Evolutionary conservation across 108 stramenopile species (phyloP).

Genomic region (Fragilariopsis cylindrus): DNA sequence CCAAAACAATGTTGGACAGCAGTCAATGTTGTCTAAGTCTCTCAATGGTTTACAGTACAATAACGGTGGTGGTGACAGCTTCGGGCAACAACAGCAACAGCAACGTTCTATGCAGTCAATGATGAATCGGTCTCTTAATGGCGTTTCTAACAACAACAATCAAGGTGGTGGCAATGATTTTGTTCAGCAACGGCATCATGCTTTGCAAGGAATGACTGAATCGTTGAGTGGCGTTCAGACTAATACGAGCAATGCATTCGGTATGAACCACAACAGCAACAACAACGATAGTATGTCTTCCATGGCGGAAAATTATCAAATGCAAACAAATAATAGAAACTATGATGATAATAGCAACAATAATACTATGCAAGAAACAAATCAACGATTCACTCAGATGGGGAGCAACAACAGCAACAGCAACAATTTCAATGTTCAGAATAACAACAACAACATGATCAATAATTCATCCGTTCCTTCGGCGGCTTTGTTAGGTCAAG

Average conservation of each 20-base stretch:
- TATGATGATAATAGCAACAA: background rate
- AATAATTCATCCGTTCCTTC: constrained; percentile 10
- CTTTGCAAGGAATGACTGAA: constrained; percentile 9
- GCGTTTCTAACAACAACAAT: background rate
- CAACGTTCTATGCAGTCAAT: background rate
- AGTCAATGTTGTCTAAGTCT: background rate
- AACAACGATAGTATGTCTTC: background rate
- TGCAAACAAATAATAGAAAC: background rate
- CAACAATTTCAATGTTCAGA: background rate
- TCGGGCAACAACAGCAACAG: background rate
- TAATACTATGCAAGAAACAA: background rate
- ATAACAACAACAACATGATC: background rate
- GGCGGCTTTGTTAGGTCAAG: constrained; percentile 5
- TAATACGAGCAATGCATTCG: background rate
- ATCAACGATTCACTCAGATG: background rate
- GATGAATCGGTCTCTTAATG: background rate
- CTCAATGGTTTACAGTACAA: background rate
- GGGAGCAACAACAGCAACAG: background rate
- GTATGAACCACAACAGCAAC: background rate
- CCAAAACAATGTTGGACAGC: background rate
- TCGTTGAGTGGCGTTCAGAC: constrained; percentile 6
- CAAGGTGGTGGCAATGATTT: background rate
- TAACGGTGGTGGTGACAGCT: background rate
- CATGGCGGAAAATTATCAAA: background rate
- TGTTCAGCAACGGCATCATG: background rate